A percentile compares a stretch with the other conserved stretches of the same genome.
Evolutionary conservation across 1,284 basidiomycete species (phyloP).

Genomic region (Ustilago nuda): DNA sequence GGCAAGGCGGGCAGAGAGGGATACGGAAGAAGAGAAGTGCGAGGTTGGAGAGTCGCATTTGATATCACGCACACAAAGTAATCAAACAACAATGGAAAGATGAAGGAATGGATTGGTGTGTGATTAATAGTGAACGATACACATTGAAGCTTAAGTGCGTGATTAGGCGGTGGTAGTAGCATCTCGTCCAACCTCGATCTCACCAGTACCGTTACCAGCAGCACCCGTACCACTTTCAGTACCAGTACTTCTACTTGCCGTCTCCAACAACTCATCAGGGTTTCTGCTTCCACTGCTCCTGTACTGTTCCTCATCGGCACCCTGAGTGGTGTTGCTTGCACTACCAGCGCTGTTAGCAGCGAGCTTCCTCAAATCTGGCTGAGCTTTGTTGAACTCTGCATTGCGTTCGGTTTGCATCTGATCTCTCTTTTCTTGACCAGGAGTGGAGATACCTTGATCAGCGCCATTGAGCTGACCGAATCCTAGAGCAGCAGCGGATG

Average conservation of each 20-base stretch:
- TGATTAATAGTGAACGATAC: neutral
- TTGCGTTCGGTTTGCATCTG: constrained; percentile 37
- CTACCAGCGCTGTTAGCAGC: constrained; percentile 22
- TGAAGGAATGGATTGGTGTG: neutral
- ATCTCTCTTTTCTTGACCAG: constrained; percentile 36
- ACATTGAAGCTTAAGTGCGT: neutral
- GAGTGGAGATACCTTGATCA: constrained; percentile 42
- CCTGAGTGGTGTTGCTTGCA: constrained; percentile 10
- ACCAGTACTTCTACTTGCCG: constrained; percentile 24
- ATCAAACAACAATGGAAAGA: neutral
- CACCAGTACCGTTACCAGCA: neutral
- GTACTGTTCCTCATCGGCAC: neutral
- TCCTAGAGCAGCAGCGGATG: constrained; percentile 13
- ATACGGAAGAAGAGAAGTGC: constrained; percentile 28
- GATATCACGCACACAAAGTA: neutral
- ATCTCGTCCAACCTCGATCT: constrained; percentile 33
- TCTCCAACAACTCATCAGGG: constrained; percentile 25
- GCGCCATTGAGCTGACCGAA: constrained; percentile 50
- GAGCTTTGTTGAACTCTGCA: constrained; percentile 25
- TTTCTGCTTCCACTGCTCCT: constrained; percentile 12
- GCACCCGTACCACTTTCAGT: constrained; percentile 42
- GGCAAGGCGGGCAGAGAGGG: neutral
- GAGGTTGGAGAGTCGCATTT: constrained; percentile 2
- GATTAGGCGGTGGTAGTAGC: constrained; percentile 28
- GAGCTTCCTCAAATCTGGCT: constrained; percentile 31